phyloP scores from a whole-genome alignment of 768 basidiomycete species.

The Suillus bovinus region DNA sequence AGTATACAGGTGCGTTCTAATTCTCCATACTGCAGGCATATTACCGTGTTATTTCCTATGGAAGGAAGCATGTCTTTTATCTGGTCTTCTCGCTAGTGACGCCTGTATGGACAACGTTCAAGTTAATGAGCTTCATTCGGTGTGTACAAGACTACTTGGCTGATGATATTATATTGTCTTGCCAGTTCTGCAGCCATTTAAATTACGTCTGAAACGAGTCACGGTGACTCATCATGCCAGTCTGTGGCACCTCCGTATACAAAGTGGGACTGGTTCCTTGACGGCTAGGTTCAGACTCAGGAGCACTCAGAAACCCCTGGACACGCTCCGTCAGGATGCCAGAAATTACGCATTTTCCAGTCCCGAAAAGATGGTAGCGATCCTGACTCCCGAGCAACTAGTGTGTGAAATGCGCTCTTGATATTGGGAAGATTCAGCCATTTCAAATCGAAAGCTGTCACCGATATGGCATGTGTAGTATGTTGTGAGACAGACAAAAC shows the following conservation, averaged over 20 bases:
- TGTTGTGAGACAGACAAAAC: background rate
- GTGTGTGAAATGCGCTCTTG: background rate
- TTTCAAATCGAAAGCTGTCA: background rate
- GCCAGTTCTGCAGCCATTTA: background rate
- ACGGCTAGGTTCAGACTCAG: background rate
- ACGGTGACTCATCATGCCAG: no score
- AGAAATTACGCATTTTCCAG: background rate
- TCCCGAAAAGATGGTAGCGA: background rate
- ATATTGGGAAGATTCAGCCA: no score
- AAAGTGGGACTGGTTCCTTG: background rate
- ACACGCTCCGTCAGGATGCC: background rate
- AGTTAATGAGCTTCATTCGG: background rate
- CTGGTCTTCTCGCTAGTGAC: background rate
- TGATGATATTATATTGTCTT: background rate
- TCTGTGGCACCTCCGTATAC: background rate
- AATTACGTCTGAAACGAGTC: background rate
- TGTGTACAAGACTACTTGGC: background rate
- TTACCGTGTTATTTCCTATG: background rate
- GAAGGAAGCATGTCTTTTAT: background rate
- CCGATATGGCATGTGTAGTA: background rate
- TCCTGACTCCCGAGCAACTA: background rate
- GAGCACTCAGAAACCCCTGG: background rate
- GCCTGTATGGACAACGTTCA: no score
- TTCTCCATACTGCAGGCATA: background rate
- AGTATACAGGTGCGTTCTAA: background rate